A percentile compares a stretch with the other conserved stretches of the same genome.
These are phyloP conservation scores for Botrytis squamosa DNA, from an alignment of 2,329 filamentous ascomycete species.

Conservation along the genomic window DNA sequence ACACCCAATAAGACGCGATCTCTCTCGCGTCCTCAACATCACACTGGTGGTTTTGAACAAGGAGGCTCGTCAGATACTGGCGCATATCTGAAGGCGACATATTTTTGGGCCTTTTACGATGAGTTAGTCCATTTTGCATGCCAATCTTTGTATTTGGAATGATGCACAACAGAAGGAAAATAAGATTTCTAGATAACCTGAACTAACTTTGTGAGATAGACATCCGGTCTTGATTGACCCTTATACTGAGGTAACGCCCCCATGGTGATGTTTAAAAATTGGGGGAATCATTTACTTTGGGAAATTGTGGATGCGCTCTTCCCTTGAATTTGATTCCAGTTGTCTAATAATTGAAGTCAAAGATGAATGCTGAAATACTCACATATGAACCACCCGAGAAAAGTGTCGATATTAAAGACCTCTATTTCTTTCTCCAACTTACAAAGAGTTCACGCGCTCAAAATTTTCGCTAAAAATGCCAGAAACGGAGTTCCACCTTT, in stretches of 20 bases:
- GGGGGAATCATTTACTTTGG: neutral
- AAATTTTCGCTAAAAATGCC: neutral
- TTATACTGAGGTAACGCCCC: fast-evolving
- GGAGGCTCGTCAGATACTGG: neutral
- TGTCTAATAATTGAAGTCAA: neutral
- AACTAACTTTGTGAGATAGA: neutral
- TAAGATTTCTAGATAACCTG: neutral
- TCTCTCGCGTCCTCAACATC: neutral
- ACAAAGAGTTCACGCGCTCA: neutral
- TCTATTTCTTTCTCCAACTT: neutral
- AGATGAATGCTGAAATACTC: neutral
- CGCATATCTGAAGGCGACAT: neutral
- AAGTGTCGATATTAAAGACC: neutral
- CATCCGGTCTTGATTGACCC: neutral
- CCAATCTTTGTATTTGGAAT: neutral
- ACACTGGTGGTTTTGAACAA: neutral
- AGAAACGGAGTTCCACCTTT: neutral
- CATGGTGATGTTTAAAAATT: neutral
- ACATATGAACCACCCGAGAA: neutral
- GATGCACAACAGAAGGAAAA: neutral
- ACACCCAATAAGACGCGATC: neutral
- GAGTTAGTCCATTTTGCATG: neutral
- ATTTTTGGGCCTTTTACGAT: neutral
- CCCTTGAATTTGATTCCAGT: neutral
- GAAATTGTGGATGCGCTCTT: neutral